Evolutionary conservation across 2,329 filamentous ascomycete genomes (phyloP).

Genomic region (Colletotrichum tabaci): DNA sequence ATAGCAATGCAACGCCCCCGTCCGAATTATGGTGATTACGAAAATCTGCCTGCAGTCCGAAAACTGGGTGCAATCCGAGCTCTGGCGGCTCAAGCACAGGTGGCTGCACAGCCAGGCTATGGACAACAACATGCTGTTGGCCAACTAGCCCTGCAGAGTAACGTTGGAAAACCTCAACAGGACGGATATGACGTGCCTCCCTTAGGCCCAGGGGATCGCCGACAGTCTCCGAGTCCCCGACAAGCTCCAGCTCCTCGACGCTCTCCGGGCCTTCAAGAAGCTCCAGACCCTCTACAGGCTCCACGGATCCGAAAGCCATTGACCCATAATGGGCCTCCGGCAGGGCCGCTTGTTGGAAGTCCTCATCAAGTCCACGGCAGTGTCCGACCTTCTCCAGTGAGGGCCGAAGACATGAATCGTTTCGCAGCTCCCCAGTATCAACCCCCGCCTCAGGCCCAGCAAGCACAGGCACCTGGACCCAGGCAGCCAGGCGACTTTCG

Average conservation of each 20-base stretch:
- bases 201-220: not conserved
- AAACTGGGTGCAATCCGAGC: too few species aligned
- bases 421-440: not conserved
- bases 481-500: too few species aligned
- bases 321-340: not conserved
- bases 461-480: not conserved
- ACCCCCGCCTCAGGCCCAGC: not conserved
- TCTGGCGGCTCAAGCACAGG: not conserved
- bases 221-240: not conserved
- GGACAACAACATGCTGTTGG: not conserved
- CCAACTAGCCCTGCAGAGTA: not conserved
- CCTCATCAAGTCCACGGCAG: not conserved
- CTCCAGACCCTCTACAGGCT: too few species aligned
- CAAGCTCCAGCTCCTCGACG: not conserved
- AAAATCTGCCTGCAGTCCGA: too few species aligned
- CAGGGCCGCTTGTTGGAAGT: not conserved
- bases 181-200: not conserved
- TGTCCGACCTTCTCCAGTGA: not conserved
- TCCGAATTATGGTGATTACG: accelerated
- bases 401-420: not conserved
- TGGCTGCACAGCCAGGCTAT: not conserved
- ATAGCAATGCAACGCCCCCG: too few species aligned
- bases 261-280: too few species aligned
- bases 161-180: not conserved
- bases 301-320: too few species aligned